These are phyloP conservation scores for Mycena galopus DNA, from an alignment of 768 basidiomycete species.

Conservation along the genomic window DNA sequence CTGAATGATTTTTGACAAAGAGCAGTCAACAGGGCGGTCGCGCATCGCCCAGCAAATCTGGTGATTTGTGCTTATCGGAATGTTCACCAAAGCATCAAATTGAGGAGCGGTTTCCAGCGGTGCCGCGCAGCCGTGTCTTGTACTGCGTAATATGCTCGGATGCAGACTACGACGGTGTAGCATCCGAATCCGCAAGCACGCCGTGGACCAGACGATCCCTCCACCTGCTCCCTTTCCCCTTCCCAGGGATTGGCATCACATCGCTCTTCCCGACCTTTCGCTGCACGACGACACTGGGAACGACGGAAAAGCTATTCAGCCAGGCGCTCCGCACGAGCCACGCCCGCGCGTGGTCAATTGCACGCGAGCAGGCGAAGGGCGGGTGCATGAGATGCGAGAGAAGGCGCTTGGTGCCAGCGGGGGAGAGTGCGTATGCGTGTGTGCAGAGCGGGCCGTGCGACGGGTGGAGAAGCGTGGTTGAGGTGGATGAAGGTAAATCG, in stretches of 20 bases:
- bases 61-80: no score
- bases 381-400: slow-evolving; percentile 70
- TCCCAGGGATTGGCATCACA: no score
- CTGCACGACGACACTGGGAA: slow-evolving; percentile 78
- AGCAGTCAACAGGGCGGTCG: no score
- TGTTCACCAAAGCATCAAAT: no score
- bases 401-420: slow-evolving; percentile 73
- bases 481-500: no score
- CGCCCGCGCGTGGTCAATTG: slow-evolving; percentile 79
- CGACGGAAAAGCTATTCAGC: slow-evolving; percentile 72
- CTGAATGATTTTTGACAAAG: no score
- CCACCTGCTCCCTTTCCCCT: slow-evolving; percentile 2
- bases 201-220: slow-evolving; percentile 6
- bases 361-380: slow-evolving; percentile 78
- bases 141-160: no score
- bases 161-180: not conserved
- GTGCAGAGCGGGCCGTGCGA: slow-evolving; percentile 77
- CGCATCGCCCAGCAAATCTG: no score
- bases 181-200: not conserved
- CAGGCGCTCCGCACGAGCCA: slow-evolving; percentile 74
- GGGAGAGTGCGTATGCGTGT: slow-evolving; percentile 78
- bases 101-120: no score
- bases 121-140: no score
- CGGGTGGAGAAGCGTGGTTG: slow-evolving; percentile 61
- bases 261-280: slow-evolving; percentile 71